Base-by-base conservation (phyloP, 148 eudicot genomes). In the Chenopodium berlandieri region DNA sequence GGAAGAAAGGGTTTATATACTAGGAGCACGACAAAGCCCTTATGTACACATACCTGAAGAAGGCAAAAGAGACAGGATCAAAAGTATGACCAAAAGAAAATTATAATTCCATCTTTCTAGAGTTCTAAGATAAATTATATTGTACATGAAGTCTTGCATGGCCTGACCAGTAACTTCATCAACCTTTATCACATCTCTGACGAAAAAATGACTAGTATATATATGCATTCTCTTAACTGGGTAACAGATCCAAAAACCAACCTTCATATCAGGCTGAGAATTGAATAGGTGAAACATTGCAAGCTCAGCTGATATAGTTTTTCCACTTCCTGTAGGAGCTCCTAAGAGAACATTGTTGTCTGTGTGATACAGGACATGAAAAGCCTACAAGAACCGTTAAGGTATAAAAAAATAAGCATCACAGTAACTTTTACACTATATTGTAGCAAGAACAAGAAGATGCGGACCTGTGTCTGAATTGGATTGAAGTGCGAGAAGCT, bases 301-400 rank as follows among this genome's bases (percentile, higher is more conserved):
- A 86, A 96, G 98, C 99, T 96, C 99, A 73, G 99, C 99, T 78
- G 99, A 94, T 85, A 96, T 96, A 73, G 99, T 96, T 86, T 96
- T 96, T 69, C 99, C 99, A 92, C 99, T 96, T 82, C 98, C 99
- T 20, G 99, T 96, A 9, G 99, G 99, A 87, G 98, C 99, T 85
- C 99, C 99, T 75, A 96, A 88, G 75, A 96, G 97, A 84, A 91
- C 88, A 88, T 92, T 94, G 86, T 86, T 90, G 85, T 92, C 90
- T 47, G 95, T 92, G 88, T 94, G 99, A 86, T 96, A 96, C 75
- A 96, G 85, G 79, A 94, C 87, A 83, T 96, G 97, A 81, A 96
- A 96, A 76, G 92, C 91, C 99, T 94, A 88, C 84, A 86, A 68
- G 20, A 72, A 75, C 34, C 58, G 62, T 12, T 50, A 52, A 13